A percentile compares a stretch with the other conserved stretches of the same genome.
Evolutionary conservation across 208 protist genomes (phyloP).

Genomic region (Borovskyia barvae): DNA sequence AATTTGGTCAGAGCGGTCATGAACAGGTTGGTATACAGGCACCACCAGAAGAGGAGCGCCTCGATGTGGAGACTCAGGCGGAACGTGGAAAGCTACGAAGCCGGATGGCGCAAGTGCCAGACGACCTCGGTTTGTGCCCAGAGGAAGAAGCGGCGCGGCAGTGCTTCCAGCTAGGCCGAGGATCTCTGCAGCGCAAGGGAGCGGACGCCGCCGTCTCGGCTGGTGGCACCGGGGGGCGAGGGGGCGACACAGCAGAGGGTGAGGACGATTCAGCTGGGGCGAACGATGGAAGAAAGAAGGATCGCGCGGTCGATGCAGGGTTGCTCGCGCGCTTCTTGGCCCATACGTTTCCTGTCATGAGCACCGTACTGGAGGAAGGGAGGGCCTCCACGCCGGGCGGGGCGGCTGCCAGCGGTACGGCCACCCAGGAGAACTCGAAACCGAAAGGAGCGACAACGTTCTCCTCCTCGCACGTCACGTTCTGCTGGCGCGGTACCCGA

Average conservation of each 20-base stretch:
- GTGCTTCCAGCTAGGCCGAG: slow-evolving; percentile 24
- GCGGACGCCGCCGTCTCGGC: slow-evolving; percentile 5
- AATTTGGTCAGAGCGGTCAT: slow-evolving; percentile 55
- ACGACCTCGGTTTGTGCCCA: slow-evolving; percentile 78
- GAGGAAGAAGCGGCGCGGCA: slow-evolving; percentile 52
- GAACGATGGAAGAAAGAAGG: not conserved
- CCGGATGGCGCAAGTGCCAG: slow-evolving; percentile 43
- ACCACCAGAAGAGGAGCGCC: slow-evolving; percentile 57
- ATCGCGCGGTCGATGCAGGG: slow-evolving; percentile 44
- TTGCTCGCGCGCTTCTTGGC: slow-evolving; percentile 59
- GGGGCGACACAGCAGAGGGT: not conserved
- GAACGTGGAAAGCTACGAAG: slow-evolving; percentile 49
- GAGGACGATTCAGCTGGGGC: not conserved
- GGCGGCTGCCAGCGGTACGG: slow-evolving; percentile 1
- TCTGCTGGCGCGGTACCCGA: slow-evolving; percentile 42
- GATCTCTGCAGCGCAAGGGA: slow-evolving; percentile 6
- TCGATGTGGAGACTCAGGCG: slow-evolving; percentile 42
- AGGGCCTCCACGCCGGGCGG: slow-evolving; percentile 10
- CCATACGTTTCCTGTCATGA: slow-evolving; percentile 66
- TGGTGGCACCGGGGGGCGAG: not conserved
- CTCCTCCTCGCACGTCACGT: slow-evolving; percentile 47
- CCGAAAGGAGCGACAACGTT: slow-evolving; percentile 52
- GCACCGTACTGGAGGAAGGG: slow-evolving; percentile 70
- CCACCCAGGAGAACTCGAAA: slow-evolving; percentile 3
- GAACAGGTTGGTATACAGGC: slow-evolving; percentile 57